Percentiles rank a stretch among this genome's conserved stretches.
Evolutionary conservation across 139 green algal species (phyloP).

Genomic region (Haematococcus lacustris): DNA sequence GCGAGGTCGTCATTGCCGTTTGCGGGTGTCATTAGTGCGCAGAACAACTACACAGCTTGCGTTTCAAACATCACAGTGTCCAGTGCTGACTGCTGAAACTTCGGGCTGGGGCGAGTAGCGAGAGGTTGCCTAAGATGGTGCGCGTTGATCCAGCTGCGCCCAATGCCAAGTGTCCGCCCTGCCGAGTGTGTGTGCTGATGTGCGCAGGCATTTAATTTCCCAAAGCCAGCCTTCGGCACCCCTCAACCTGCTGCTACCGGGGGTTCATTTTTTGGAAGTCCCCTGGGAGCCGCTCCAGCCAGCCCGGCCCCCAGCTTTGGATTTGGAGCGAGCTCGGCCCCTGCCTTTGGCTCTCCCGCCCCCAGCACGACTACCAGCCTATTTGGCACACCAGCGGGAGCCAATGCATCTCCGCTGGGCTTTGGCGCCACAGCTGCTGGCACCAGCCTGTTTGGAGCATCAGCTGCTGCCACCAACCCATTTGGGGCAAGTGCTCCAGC

Average conservation of each 20-base stretch:
- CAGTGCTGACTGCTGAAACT: neutral
- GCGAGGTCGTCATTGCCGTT: neutral
- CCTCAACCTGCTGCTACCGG: neutral
- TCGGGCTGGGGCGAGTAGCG: neutral
- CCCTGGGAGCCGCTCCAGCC: neutral
- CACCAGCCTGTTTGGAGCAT: neutral
- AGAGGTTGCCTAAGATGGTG: too few relatives aligned
- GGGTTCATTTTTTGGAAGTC: neutral
- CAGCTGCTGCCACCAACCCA: neutral
- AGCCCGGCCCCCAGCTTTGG: neutral
- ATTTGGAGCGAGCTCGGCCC: too few relatives aligned
- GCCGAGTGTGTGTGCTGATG: neutral
- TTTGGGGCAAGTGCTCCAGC: neutral
- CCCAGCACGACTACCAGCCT: too few relatives aligned
- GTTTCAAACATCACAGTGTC: neutral
- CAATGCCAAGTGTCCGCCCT: neutral
- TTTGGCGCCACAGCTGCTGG: neutral
- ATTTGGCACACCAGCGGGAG: too few relatives aligned
- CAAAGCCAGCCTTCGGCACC: neutral
- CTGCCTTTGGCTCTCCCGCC: too few relatives aligned
- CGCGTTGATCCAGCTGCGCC: too few relatives aligned
- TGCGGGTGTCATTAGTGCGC: too few relatives aligned
- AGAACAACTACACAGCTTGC: neutral
- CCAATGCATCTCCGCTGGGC: too few relatives aligned
- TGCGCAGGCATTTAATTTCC: neutral